Evolutionary conservation across 2,329 filamentous ascomycete species (phyloP).

Genomic region (Calonectria honghensis): DNA sequence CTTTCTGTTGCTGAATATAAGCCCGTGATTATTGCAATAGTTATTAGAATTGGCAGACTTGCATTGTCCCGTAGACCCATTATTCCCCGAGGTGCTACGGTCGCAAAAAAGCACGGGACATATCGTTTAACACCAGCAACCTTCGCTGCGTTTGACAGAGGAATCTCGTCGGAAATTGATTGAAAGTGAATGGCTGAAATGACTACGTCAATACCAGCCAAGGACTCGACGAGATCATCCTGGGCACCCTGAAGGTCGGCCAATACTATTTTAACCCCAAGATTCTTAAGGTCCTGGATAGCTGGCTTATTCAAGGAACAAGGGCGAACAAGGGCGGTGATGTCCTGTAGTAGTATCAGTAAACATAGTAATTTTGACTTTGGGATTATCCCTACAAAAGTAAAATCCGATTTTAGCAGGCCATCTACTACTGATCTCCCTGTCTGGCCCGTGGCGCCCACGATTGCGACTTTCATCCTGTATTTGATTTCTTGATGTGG

Average conservation of each 20-base stretch:
- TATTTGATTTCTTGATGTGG: background rate
- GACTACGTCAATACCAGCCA: constrained; percentile 29
- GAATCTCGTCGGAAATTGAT: constrained; percentile 11
- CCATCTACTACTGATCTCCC: constrained; percentile 62
- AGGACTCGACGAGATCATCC: constrained; percentile 10
- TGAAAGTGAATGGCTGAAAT: constrained; percentile 21
- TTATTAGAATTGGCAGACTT: constrained; percentile 3
- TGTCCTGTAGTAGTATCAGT: constrained; percentile 15
- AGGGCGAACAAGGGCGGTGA: constrained; percentile 31
- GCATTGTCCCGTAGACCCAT: constrained; percentile 24
- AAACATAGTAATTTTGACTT: too few relatives aligned
- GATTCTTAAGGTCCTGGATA: background rate
- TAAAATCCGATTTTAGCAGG: constrained; percentile 45
- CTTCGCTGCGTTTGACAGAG: constrained; percentile 27
- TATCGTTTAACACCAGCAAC: constrained; percentile 35
- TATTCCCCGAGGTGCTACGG: constrained; percentile 14
- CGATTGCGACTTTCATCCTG: constrained; percentile 57
- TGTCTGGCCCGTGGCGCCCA: constrained; percentile 66
- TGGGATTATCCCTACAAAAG: background rate
- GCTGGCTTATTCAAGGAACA: constrained; percentile 25
- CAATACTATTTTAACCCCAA: constrained; percentile 9
- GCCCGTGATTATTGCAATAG: constrained; percentile 45
- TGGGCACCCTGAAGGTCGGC: constrained; percentile 13
- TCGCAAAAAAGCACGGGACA: constrained; percentile 30
- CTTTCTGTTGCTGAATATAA: constrained; percentile 61